Conservation (phyloP, 768 basidiomycete species). For the Tulasnella sp. region DNA sequence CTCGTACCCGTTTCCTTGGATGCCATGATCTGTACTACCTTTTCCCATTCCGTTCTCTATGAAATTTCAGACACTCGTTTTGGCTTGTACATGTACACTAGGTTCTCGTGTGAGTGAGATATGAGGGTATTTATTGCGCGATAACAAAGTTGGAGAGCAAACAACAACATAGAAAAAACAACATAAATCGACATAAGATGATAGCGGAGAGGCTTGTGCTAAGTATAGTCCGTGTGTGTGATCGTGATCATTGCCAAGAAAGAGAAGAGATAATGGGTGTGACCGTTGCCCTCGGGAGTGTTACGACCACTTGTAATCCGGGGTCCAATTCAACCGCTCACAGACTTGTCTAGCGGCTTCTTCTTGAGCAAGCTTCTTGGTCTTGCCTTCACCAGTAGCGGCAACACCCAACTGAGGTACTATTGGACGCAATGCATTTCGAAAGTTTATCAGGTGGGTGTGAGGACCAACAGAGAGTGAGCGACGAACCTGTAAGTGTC, state of each 20-base stretch:
- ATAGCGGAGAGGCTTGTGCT: background rate
- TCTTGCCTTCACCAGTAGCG: background rate
- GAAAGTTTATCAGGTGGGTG: too few species aligned
- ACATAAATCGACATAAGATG: background rate
- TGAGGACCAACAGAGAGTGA: background rate
- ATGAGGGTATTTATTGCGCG: background rate
- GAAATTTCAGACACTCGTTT: background rate
- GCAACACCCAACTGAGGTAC: background rate
- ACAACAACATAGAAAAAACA: background rate
- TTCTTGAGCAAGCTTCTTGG: background rate
- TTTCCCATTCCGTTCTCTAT: background rate
- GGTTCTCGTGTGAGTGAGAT: background rate
- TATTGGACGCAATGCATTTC: background rate
- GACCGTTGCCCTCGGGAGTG: background rate
- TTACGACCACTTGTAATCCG: background rate
- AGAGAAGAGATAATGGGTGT: background rate
- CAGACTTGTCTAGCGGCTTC: background rate
- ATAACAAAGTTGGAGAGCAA: background rate
- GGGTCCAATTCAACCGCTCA: background rate
- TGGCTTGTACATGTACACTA: background rate
- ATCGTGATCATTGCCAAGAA: background rate
- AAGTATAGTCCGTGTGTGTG: background rate
- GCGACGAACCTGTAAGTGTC: background rate
- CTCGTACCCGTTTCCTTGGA: background rate
- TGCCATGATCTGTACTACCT: background rate